Evolutionary conservation across 139 green algal species (phyloP).

Genomic region (Astrephomene gubernaculifera): DNA sequence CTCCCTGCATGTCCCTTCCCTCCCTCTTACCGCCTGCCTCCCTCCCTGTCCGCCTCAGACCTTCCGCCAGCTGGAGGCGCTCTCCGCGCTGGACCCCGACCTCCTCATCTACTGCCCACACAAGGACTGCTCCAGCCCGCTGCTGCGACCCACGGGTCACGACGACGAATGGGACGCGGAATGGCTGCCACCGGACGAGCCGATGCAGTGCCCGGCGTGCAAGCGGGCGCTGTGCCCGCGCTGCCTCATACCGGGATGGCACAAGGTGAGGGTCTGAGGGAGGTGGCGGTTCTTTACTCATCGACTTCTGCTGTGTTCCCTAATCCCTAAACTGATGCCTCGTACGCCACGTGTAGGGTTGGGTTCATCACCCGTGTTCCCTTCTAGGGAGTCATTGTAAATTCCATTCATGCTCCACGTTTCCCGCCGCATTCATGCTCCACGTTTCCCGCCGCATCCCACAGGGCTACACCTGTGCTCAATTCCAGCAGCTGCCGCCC

Average conservation of each 20-base stretch:
- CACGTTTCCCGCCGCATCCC: too few relatives aligned
- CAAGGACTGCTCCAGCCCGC: neutral
- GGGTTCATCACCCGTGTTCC: too few relatives aligned
- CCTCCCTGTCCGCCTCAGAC: neutral
- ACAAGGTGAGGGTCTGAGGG: slow-evolving; percentile 1
- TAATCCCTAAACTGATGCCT: too few relatives aligned
- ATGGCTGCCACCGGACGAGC: neutral
- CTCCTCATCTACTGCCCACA: slow-evolving; percentile 41
- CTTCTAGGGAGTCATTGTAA: too few relatives aligned
- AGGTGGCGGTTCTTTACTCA: too few relatives aligned
- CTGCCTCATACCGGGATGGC: neutral
- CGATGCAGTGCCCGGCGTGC: neutral
- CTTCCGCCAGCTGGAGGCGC: slow-evolving; percentile 41
- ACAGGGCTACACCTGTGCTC: slow-evolving; percentile 48
- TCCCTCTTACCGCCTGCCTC: neutral
- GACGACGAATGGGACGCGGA: too few relatives aligned
- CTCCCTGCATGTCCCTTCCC: neutral
- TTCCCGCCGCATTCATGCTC: too few relatives aligned
- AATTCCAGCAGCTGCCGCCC: slow-evolving; percentile 57
- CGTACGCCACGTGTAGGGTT: too few relatives aligned
- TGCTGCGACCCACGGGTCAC: neutral
- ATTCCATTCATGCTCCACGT: too few relatives aligned
- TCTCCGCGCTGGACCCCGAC: slow-evolving; percentile 38
- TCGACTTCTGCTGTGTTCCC: too few relatives aligned
- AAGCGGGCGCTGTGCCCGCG: neutral